Base-by-base conservation (phyloP, 2,329 filamentous ascomycete species). In the Sphaceloma murrayae region DNA sequence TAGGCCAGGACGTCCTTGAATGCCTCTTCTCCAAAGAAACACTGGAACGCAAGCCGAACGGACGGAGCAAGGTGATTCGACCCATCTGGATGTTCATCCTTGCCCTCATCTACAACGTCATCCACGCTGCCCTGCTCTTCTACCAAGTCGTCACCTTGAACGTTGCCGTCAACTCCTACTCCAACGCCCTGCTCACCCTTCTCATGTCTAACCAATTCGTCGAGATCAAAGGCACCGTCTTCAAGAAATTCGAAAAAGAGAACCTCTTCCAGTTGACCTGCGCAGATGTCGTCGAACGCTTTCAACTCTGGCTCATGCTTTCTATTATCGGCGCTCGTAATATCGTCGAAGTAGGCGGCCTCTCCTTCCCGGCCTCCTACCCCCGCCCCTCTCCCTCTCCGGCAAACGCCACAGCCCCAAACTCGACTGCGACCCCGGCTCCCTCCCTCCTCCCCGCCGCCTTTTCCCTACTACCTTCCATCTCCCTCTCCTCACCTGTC, bases 221-320 rank as follows among this genome's bases (percentile, higher is more conserved):
- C 32, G 91, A 98, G 66, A 94, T 98, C 70, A 98, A 98, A 59
- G 85, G 85, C 49, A 93, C 88, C 0, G 93, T 98, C 1, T 98
- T 98, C 70, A 96, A 98, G 67, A 91, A 89, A 49, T 94, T 96
- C 51, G 91, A 98, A 56, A 96, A 95, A 61, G 91, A 98, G 58
- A 96, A 94, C 52, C 69, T 94, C 0, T 98, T 98, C 59, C 91
- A 98, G 61, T 72, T 98, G 10, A 94, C 89, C 0, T 98, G 91
- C 53, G 89, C 91, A 3, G 91, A 98, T 59, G 82, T 98, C 24
- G 91, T 98, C 1, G 91, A 98, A 64, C 78, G 91, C 1, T 98
- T 98, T 56, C 91, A 98, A 58, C 75, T 98, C 1, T 96, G 89
- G 86, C 77, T 98, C 34, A 96, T 98, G 81, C 74, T 98, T 1